phyloP scores from a whole-genome alignment of 352 stramenopile species.

The Phytophthora boehmeriae region DNA sequence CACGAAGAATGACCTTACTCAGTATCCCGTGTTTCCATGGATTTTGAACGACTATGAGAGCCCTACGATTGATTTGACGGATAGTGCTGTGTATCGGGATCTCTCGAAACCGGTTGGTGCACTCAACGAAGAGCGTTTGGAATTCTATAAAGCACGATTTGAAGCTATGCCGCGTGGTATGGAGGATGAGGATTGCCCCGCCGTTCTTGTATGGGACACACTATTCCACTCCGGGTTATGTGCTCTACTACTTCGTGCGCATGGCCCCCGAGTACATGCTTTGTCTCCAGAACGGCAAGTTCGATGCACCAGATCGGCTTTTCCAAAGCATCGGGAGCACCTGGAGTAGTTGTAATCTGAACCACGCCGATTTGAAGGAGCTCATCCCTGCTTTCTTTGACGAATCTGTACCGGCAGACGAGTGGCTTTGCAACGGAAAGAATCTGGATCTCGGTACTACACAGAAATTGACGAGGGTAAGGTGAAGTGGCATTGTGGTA shows the following conservation, averaged over 20 bases:
- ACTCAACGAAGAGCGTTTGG: constrained; percentile 89
- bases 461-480: constrained; percentile 78
- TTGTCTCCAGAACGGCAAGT: constrained; percentile 97
- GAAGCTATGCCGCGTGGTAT: constrained; percentile 90
- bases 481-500: background rate
- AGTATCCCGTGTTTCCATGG: constrained; percentile 99
- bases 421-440: constrained; percentile 97
- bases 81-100: constrained; percentile 91
- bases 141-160: constrained; percentile 90
- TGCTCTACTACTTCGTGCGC: constrained; percentile 98
- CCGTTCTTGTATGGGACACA: constrained; percentile 98
- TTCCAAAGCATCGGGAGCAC: constrained; percentile 95
- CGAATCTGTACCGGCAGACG: constrained; percentile 75
- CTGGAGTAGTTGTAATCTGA: constrained; percentile 89
- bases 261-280: constrained; percentile 97
- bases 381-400: constrained; percentile 99
- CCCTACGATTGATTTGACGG: constrained; percentile 80
- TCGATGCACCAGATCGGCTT: constrained; percentile 98
- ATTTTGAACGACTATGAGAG: constrained; percentile 92
- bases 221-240: constrained; percentile 93
- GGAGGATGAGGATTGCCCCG: constrained; percentile 87
- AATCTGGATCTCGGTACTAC: constrained; percentile 96
- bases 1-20: constrained; percentile 90
- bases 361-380: constrained; percentile 98
- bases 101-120: constrained; percentile 95